Conservation (phyloP, 2,329 filamentous ascomycete species). For the Fulvia fulva region DNA sequence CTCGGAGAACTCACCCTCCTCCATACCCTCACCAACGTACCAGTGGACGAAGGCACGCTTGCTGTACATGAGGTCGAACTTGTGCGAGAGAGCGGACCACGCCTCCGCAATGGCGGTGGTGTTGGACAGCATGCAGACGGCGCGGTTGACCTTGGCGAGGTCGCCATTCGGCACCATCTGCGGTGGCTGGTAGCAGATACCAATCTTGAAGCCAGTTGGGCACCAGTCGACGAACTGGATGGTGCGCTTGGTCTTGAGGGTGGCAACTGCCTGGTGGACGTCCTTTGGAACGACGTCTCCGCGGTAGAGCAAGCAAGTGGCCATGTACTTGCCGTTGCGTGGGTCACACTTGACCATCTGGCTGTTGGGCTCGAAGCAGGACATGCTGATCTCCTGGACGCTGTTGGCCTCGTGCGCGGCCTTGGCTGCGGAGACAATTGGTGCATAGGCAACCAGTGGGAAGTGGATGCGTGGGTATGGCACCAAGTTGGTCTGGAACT, state of each 20-base stretch:
- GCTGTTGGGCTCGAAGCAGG: slow-evolving; percentile 99
- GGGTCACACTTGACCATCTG: slow-evolving; percentile 99
- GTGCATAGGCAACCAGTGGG: slow-evolving; percentile 93
- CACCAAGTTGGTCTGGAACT: slow-evolving; percentile 99
- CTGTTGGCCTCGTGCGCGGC: slow-evolving; percentile 97
- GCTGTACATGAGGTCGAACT: slow-evolving; percentile 99
- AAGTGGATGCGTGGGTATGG: slow-evolving; percentile 99
- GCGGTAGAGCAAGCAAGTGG: slow-evolving; percentile 94
- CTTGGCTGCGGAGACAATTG: slow-evolving; percentile 91
- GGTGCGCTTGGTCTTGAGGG: slow-evolving; percentile 98
- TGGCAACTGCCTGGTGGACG: slow-evolving; percentile 84
- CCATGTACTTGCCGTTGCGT: slow-evolving; percentile 99
- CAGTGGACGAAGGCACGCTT: slow-evolving; percentile 99
- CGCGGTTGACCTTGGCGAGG: slow-evolving; percentile 94
- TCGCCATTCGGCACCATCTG: slow-evolving; percentile 95
- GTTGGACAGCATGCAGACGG: slow-evolving; percentile 99
- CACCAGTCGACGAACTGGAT: slow-evolving; percentile 99
- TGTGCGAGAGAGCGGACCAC: slow-evolving; percentile 92
- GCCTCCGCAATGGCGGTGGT: slow-evolving; percentile 98
- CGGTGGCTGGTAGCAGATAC: slow-evolving; percentile 99
- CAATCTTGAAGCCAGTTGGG: slow-evolving; percentile 99
- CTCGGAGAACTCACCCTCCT: slow-evolving; percentile 99
- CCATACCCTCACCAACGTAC: slow-evolving; percentile 99
- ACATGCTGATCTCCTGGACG: slow-evolving; percentile 96
- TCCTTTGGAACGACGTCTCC: slow-evolving; percentile 98